A percentile compares a stretch with the other conserved stretches of the same genome.
These are phyloP conservation scores for Nissolia schottii DNA, from an alignment of 306 rosid species.

Conservation along the genomic window DNA sequence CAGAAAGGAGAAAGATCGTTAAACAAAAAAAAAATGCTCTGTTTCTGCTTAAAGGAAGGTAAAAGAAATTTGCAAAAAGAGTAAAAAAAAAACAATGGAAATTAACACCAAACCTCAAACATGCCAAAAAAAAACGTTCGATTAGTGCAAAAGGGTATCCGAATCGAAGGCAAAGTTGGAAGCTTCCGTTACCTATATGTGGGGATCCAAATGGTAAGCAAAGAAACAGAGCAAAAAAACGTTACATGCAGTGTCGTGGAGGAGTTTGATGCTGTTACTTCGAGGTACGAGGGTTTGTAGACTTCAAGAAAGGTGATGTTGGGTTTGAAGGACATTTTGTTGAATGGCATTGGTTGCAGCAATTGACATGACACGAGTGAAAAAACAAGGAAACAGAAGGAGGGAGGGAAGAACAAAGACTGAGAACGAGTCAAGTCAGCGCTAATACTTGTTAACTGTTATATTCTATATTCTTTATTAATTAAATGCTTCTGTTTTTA, in stretches of 20 bases:
- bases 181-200: neutral
- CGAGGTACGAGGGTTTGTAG: neutral
- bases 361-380: neutral
- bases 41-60: neutral
- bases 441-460: too few relatives aligned
- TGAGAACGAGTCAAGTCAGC: neutral
- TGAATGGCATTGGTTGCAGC: neutral
- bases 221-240: neutral
- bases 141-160: neutral
- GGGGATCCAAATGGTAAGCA: neutral
- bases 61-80: neutral
- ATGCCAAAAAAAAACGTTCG: neutral
- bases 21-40: neutral
- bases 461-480: too few relatives aligned
- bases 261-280: neutral
- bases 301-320: too few relatives aligned
- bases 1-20: neutral
- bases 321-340: neutral
- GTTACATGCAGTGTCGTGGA: neutral
- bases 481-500: too few relatives aligned
- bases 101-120: neutral
- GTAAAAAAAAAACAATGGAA: slow-evolving; percentile 6
- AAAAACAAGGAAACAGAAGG: slow-evolving; percentile 1
- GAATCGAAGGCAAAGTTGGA: neutral
- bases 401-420: neutral